Conservation (phyloP, 805 yeast genomes). For the Barnettozyma sucrosica region DNA sequence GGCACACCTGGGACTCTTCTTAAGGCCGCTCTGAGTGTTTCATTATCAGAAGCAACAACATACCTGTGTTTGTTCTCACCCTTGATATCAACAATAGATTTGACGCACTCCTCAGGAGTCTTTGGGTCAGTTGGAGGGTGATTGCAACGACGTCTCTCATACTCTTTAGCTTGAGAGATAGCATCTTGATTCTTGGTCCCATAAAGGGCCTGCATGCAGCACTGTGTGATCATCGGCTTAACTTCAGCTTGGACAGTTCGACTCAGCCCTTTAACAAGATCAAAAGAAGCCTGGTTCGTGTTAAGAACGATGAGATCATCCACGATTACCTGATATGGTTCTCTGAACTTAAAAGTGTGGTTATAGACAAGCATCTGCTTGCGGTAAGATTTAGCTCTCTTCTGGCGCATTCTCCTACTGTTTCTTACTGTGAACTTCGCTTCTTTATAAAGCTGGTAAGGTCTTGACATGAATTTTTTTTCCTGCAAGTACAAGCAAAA, state of each 20-base stretch:
- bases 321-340: conserved; percentile 85
- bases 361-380: conserved; percentile 84
- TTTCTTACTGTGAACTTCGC: not conserved
- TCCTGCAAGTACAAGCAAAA: not conserved
- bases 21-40: conserved; percentile 54
- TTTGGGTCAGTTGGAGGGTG: conserved; percentile 63
- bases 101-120: conserved; percentile 70
- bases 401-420: conserved; percentile 70
- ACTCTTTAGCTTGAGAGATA: conserved; percentile 70
- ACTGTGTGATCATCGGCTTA: conserved; percentile 91
- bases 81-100: conserved; percentile 58
- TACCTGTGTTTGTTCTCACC: conserved; percentile 88
- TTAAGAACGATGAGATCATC: conserved; percentile 74
- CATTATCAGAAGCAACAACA: conserved; percentile 79
- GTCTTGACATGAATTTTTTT: conserved; percentile 2
- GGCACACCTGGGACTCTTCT: conserved; percentile 88
- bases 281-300: conserved; percentile 62
- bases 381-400: conserved; percentile 89
- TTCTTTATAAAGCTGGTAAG: too few species aligned
- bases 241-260: conserved; percentile 80
- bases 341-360: conserved; percentile 86
- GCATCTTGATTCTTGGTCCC: conserved; percentile 66
- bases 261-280: conserved; percentile 72
- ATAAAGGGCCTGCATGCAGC: conserved; percentile 86
- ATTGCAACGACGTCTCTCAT: conserved; percentile 90